Evolutionary conservation across 176 grass and related monocot species (phyloP), one percentile per base, ranked within the genome.

Genomic region (Puya raimondii): DNA sequence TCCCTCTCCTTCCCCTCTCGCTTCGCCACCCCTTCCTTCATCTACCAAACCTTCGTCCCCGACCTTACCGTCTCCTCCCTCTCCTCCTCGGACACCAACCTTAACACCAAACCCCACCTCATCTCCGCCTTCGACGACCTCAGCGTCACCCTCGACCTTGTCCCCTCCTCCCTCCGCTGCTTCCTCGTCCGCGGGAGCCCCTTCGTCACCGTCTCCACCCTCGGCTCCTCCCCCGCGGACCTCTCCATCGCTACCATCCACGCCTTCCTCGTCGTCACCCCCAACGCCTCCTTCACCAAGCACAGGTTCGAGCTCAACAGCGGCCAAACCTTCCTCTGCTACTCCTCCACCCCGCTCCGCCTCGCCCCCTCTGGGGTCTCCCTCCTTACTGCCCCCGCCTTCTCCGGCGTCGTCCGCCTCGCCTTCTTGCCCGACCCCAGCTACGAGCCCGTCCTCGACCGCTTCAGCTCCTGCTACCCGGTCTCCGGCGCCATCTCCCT

Each of bases 91-190:
- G 58, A 76, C 52, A 57, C 81, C 15, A 63, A 65, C 2, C 33
- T 13, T 1, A 50, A 48, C 59, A 52, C 23, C 3, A 29, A 29
- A 29, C 3, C 27, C 27, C 89, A 99, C 76, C 27, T 67, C 48
- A 29, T 99, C 63, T 80, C 78, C 61, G 79, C 89, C 18, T 99
- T 83, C 77, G 74, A 99, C 64, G 94, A 93, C 53, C 86, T 99
- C 65, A 93, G 86, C 80, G 83, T 99, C 42, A 99, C 89, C 51
- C 84, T 99, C 70, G 89, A 99, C 81, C 48, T 97, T 17, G 86
- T 97, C 23, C 88, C 84, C 0, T 82, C 86, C 13, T 50, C 76
- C 29, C 84, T 97, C n/a, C 78, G 84, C 68, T 91, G 86, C 15
- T 81, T 84, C 84, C 94, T 93, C 70, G 89, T 86, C 67, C 85